Conservation (phyloP, 306 rosid species). For the Lagenaria siceraria region DNA sequence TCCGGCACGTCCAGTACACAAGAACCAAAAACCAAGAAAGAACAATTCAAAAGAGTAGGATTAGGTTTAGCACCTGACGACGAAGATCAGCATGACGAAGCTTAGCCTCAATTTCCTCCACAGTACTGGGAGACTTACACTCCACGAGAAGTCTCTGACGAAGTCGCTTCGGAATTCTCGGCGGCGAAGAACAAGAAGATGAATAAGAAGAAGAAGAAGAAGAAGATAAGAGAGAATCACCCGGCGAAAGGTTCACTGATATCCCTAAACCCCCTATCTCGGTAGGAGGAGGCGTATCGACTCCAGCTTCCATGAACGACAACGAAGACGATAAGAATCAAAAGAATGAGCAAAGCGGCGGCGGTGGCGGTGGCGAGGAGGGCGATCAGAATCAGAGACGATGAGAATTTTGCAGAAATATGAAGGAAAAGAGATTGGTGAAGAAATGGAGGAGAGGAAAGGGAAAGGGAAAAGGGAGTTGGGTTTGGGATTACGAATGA, state of each 20-base stretch:
- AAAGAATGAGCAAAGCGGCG: not conserved
- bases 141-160: constrained; percentile 51
- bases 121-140: constrained; percentile 62
- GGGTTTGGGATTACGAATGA: not conserved
- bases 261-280: constrained; percentile 19
- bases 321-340: not conserved
- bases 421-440: not conserved
- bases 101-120: constrained; percentile 76
- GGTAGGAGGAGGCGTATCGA: constrained; percentile 30
- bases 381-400: not conserved
- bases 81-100: constrained; percentile 86
- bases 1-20: not conserved
- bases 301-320: constrained; percentile 38
- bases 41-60: not conserved
- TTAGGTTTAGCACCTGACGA: constrained; percentile 48
- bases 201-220: constrained; percentile 20
- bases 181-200: constrained; percentile 23
- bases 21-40: not conserved
- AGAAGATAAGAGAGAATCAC: constrained; percentile 22
- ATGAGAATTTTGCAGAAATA: not conserved
- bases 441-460: not conserved
- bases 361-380: not conserved
- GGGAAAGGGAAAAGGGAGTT: not conserved
- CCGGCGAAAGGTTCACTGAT: constrained; percentile 34
- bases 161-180: constrained; percentile 65